Percentiles rank a stretch among this genome's conserved stretches.
phyloP scores from a whole-genome alignment of 345 rosid genomes.

The Schrenkiella parvula region DNA sequence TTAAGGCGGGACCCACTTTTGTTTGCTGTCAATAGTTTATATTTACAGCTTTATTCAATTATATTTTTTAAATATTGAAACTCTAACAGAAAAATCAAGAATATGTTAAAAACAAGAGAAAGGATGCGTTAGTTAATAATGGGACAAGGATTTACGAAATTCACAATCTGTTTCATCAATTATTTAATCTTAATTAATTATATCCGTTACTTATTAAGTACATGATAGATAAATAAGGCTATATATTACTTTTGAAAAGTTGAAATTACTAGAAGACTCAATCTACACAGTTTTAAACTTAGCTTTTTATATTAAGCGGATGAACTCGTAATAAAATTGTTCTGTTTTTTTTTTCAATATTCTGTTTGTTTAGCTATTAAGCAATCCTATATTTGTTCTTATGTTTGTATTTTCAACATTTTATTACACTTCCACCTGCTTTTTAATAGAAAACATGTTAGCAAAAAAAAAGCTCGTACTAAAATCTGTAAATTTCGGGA shows the following conservation, averaged over 20 bases:
- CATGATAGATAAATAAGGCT: too few relatives aligned
- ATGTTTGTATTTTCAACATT: too few relatives aligned
- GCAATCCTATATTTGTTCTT: too few relatives aligned
- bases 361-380: too few relatives aligned
- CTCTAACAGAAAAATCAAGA: conserved; percentile 3
- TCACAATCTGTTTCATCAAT: too few relatives aligned
- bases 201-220: too few relatives aligned
- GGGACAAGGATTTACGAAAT: conserved; percentile 3
- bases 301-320: too few relatives aligned
- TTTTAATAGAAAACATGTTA: too few relatives aligned
- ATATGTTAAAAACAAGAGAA: conserved; percentile 8
- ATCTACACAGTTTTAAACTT: not conserved
- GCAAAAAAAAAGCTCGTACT: too few relatives aligned
- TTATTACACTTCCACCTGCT: too few relatives aligned
- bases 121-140: conserved; percentile 10
- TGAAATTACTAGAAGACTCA: not conserved
- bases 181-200: not conserved
- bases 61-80: not conserved
- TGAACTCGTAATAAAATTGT: too few relatives aligned
- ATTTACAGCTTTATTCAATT: conserved; percentile 9
- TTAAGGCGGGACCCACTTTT: conserved; percentile 14
- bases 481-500: not conserved
- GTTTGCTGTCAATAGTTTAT: conserved; percentile 26
- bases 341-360: not conserved
- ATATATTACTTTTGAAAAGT: not conserved